These are phyloP conservation scores for Trypanosoma vivax DNA, from an alignment of 208 protist species.

Conservation along the genomic window DNA sequence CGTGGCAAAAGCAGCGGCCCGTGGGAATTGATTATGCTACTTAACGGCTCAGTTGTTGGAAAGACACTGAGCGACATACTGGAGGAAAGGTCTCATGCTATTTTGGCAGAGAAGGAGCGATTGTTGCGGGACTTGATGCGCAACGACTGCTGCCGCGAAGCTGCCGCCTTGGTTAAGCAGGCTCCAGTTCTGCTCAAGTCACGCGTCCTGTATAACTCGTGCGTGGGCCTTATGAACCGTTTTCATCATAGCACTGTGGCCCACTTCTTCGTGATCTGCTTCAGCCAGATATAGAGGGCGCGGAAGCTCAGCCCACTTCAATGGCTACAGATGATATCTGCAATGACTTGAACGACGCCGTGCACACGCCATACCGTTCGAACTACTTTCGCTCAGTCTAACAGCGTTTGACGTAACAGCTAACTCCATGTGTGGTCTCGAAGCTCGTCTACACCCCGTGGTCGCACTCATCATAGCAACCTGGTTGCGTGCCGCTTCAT, in stretches of 20 bases:
- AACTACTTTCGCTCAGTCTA: conserved; percentile 3
- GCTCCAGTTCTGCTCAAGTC: conserved; percentile 9
- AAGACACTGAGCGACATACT: conserved; percentile 18
- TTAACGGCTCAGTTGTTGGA: conserved; percentile 10
- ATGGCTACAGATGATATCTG: not conserved
- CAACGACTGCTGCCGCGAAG: conserved; percentile 7
- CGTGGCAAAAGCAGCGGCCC: conserved; percentile 3
- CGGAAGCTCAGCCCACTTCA: not conserved
- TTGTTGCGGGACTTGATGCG: conserved; percentile 9
- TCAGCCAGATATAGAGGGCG: conserved; percentile 1
- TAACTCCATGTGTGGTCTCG: conserved; percentile 1
- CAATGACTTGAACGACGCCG: not conserved
- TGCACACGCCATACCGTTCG: not conserved
- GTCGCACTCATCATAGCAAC: conserved; percentile 6
- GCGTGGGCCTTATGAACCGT: conserved; percentile 3
- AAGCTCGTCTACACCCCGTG: not conserved
- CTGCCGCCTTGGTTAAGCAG: conserved; percentile 15
- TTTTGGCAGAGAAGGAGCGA: not conserved
- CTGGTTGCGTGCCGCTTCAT: not conserved
- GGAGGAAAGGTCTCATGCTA: conserved; percentile 3
- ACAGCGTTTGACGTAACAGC: conserved; percentile 6
- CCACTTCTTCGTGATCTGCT: conserved; percentile 20
- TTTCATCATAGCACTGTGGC: conserved; percentile 5
- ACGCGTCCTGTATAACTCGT: conserved; percentile 13
- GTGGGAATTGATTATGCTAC: conserved; percentile 12